phyloP scores from a whole-genome alignment of 495 filamentous ascomycete species.

The Annulohypoxylon moriforme region DNA sequence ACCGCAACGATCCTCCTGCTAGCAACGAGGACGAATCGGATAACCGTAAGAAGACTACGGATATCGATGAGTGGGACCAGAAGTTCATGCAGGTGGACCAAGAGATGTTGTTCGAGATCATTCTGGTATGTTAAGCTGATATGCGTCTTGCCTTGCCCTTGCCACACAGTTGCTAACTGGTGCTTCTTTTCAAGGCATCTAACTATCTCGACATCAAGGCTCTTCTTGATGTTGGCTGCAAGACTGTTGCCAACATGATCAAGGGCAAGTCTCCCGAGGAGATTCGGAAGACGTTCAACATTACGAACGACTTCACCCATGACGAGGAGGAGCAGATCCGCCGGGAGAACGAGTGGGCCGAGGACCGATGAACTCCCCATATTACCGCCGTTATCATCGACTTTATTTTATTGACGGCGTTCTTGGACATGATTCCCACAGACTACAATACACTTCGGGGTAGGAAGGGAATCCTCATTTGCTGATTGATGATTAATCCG shows the following conservation, averaged over 20 bases:
- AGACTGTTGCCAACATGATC: slow-evolving; percentile 83
- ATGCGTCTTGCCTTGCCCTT: neutral
- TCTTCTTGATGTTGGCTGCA: slow-evolving; percentile 83
- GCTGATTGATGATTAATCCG: neutral
- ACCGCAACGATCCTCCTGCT: slow-evolving; percentile 84
- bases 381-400: neutral
- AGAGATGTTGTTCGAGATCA: slow-evolving; percentile 99
- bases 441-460: neutral
- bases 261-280: slow-evolving; percentile 80
- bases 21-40: slow-evolving; percentile 89
- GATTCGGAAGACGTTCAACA: slow-evolving; percentile 82
- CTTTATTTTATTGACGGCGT: neutral
- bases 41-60: slow-evolving; percentile 95
- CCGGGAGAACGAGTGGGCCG: slow-evolving; percentile 80
- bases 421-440: neutral
- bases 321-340: slow-evolving; percentile 82
- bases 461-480: neutral
- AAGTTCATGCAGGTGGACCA: slow-evolving; percentile 99
- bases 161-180: slow-evolving; percentile 19
- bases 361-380: slow-evolving; percentile 66
- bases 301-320: slow-evolving; percentile 79
- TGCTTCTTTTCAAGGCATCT: slow-evolving; percentile 62
- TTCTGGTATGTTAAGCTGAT: slow-evolving; percentile 75
- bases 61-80: slow-evolving; percentile 99
- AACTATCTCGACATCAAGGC: slow-evolving; percentile 88